phyloP scores from a whole-genome alignment of 768 basidiomycete genomes.

The Agaricus sinodeliciosus region DNA sequence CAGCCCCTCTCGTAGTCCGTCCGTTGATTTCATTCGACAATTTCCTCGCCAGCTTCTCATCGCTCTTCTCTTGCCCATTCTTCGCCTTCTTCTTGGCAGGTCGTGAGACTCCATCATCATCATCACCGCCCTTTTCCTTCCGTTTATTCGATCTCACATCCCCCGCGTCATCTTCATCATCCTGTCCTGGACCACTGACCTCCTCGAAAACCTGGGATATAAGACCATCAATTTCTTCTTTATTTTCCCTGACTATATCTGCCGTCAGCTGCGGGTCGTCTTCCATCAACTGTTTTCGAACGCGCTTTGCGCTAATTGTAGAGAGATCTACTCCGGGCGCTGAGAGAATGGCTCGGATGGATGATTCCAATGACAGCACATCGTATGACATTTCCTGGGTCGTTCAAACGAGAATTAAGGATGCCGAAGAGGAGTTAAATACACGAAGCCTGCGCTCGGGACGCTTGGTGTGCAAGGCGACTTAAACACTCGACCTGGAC shows the following conservation, averaged over 20 bases:
- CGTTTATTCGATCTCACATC: constrained; percentile 29
- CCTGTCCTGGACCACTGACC: constrained; percentile 35
- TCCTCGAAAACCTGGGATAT: constrained; percentile 62
- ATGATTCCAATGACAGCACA: constrained; percentile 47
- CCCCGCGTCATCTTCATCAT: constrained; percentile 24
- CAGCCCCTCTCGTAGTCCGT: constrained; percentile 42
- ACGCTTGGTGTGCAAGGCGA: background rate
- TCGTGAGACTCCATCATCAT: constrained; percentile 24
- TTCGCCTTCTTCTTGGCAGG: constrained; percentile 42
- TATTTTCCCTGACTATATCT: constrained; percentile 60
- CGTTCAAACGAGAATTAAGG: background rate
- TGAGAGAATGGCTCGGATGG: constrained; percentile 63
- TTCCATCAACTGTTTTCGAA: constrained; percentile 66
- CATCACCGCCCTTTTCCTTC: constrained; percentile 24
- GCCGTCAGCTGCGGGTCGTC: constrained; percentile 45
- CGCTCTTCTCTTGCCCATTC: constrained; percentile 48
- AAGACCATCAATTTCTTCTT: constrained; percentile 58
- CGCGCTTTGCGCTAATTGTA: constrained; percentile 84
- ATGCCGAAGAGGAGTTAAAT: background rate
- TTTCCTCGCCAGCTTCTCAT: constrained; percentile 66
- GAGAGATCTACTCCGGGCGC: constrained; percentile 72
- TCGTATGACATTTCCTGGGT: constrained; percentile 42
- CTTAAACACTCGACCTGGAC: background rate
- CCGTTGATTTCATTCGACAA: constrained; percentile 66
- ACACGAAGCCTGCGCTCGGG: constrained; percentile 3